Base-by-base conservation (phyloP, 2,329 filamentous ascomycete species). In the Cladophialophora chaetospira region DNA sequence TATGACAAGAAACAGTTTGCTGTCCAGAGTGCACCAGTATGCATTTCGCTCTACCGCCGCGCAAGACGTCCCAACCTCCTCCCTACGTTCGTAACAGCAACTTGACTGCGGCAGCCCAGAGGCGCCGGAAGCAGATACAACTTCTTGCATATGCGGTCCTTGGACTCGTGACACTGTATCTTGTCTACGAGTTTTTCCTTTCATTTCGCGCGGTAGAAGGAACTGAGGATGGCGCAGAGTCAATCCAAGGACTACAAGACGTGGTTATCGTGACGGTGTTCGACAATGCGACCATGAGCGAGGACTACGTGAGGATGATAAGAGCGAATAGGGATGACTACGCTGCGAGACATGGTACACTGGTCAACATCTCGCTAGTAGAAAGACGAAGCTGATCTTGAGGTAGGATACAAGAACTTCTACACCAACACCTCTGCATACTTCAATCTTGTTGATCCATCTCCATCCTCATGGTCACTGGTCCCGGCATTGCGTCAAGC, bases 401-500 rank as follows among this genome's bases (percentile, higher is more conserved):
- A 21, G 63, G 26, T 63, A 96, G 91, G 92, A 65, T 97, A 99
- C 73, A 81, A 84, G 33, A 88, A 87, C 36, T 92, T 97, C 79
- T 88, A 96, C 71, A 84, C 89, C 55, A 86, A 84, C 61, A 79
- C 83, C n/a, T 81, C 80, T 68, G 79, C 69, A 52, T 68, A 74
- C 31, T 66, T 67, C 4, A 60, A 69, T 21, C 68, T 73, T 23
- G 64, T 79, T 15, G 68, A 74, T 53, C 70, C 72, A 51, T 72
- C 73, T 26, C 74, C 77, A 10, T 68, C 69, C 49, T 77, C 71
- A 59, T 79, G 77, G 76, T 80, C 89, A 38, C 85, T 88, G 66
- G 82, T 97, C 51, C 89, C 93, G 59, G 89, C 93, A 5, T 79
- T 95, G 69, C 88, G 94, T 59, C 93, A 99, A 72, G 93, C 93